A percentile compares a stretch with the other conserved stretches of the same genome.
phyloP scores from a whole-genome alignment of 768 basidiomycete genomes.

The Collybia mongolica region DNA sequence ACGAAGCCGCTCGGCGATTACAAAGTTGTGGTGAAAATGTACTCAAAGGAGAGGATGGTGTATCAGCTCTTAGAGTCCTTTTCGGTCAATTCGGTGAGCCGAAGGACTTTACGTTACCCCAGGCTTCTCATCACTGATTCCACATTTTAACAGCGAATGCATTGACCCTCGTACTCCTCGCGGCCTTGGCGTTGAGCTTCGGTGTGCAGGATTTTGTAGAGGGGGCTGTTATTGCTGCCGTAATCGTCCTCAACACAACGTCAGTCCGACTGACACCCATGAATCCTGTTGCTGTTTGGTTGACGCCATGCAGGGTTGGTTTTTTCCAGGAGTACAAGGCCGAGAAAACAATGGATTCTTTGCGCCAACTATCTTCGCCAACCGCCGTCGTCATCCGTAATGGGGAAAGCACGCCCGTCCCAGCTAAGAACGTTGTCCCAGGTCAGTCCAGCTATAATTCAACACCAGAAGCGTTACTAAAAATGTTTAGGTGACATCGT shows the following conservation, averaged over 20 bases:
- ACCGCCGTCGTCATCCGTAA: slow-evolving; percentile 43
- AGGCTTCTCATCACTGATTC: not conserved
- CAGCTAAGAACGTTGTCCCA: slow-evolving; percentile 41
- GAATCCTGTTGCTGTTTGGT: not conserved
- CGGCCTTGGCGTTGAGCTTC: slow-evolving; percentile 50
- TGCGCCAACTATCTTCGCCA: slow-evolving; percentile 45
- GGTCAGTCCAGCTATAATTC: slow-evolving; percentile 15
- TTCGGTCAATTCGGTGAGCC: slow-evolving; percentile 31
- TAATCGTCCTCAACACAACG: slow-evolving; percentile 41
- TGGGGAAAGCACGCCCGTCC: slow-evolving; percentile 36
- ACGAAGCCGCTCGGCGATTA: slow-evolving; percentile 31
- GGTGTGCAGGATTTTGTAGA: slow-evolving; percentile 54
- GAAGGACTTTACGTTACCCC: not conserved
- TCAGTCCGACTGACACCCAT: slow-evolving; percentile 6
- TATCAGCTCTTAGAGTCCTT: slow-evolving; percentile 33
- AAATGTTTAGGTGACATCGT: slow-evolving; percentile 32
- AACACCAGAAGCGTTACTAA: not conserved
- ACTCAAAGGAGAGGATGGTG: slow-evolving; percentile 29
- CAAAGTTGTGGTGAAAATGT: slow-evolving; percentile 31
- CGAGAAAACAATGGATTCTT: slow-evolving; percentile 50
- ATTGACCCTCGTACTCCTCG: slow-evolving; percentile 32
- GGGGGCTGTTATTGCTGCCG: slow-evolving; percentile 46
- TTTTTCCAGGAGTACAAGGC: slow-evolving; percentile 49
- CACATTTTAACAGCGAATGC: slow-evolving; percentile 33
- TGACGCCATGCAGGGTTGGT: slow-evolving; percentile 29